These are phyloP conservation scores for Hyaloperonospora brassicae DNA, from an alignment of 352 stramenopile species.

Conservation along the genomic window DNA sequence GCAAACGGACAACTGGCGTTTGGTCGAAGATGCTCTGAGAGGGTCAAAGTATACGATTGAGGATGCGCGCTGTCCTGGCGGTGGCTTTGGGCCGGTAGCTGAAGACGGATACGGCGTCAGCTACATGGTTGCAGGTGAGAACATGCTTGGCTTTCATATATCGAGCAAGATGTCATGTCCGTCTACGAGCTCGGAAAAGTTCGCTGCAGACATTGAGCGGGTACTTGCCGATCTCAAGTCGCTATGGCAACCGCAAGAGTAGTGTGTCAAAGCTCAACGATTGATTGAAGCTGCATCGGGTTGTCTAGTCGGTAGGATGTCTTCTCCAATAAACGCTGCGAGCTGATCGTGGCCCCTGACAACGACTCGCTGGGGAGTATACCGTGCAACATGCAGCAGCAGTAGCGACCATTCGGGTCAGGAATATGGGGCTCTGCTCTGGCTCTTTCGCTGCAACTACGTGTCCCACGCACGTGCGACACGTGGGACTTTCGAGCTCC, in stretches of 20 bases:
- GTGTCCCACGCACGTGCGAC: too few relatives aligned
- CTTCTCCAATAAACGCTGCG: too few relatives aligned
- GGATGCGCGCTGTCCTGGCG: conserved; percentile 64
- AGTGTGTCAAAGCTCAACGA: neutral
- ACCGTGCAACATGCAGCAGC: too few relatives aligned
- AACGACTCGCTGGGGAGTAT: too few relatives aligned
- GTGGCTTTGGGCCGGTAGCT: conserved; percentile 85
- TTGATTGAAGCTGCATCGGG: too few relatives aligned
- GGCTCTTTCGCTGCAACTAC: too few relatives aligned
- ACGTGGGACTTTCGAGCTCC: too few relatives aligned
- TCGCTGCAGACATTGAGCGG: conserved; percentile 62
- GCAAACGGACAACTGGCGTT: conserved; percentile 77
- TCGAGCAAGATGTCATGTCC: conserved; percentile 79
- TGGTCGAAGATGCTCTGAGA: conserved; percentile 57
- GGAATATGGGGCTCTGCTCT: too few relatives aligned
- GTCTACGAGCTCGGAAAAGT: conserved; percentile 73
- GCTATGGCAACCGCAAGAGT: conserved; percentile 42
- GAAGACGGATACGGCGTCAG: conserved; percentile 87
- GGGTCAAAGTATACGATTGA: conserved; percentile 48
- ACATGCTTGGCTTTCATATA: conserved; percentile 88
- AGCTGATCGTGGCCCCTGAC: too few relatives aligned
- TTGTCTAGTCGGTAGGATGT: too few relatives aligned
- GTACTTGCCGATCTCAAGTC: conserved; percentile 78
- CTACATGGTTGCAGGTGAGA: conserved; percentile 87
- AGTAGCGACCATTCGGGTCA: too few relatives aligned